Conservation (phyloP, 2,329 filamentous ascomycete species). For the Colletotrichum sp. region DNA sequence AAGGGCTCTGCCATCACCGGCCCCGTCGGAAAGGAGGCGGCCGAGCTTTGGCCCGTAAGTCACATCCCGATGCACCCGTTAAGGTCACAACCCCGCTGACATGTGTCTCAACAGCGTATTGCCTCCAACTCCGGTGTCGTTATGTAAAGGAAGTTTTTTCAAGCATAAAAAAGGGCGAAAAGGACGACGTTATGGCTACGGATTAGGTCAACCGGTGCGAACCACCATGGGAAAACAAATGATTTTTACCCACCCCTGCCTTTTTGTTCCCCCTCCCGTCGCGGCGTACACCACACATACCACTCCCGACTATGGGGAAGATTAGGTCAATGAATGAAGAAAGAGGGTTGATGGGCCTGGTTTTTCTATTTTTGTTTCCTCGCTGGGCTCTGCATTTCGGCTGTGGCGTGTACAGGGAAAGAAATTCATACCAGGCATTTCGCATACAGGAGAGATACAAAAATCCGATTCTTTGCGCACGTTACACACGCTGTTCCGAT, state of each 20-base stretch:
- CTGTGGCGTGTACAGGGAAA: conserved; percentile 58
- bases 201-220: conserved; percentile 22
- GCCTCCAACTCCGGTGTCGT: conserved; percentile 99
- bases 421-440: conserved; percentile 50
- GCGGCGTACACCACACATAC: neutral
- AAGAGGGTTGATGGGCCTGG: conserved; percentile 16
- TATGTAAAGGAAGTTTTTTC: conserved; percentile 74
- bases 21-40: conserved; percentile 99
- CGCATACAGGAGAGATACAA: conserved; percentile 48
- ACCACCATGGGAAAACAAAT: conserved; percentile 17
- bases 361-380: conserved; percentile 31
- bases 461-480: conserved; percentile 30
- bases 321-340: neutral
- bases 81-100: conserved; percentile 32
- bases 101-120: conserved; percentile 75
- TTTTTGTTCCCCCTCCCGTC: neutral
- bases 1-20: conserved; percentile 99
- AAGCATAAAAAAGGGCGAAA: conserved; percentile 21
- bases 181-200: conserved; percentile 23
- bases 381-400: conserved; percentile 57
- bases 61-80: neutral
- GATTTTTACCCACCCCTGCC: neutral
- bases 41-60: conserved; percentile 97
- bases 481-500: neutral
- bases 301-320: neutral